phyloP scores from a whole-genome alignment of 2,329 filamentous ascomycete genomes.

The Madurella mycetomatis region DNA sequence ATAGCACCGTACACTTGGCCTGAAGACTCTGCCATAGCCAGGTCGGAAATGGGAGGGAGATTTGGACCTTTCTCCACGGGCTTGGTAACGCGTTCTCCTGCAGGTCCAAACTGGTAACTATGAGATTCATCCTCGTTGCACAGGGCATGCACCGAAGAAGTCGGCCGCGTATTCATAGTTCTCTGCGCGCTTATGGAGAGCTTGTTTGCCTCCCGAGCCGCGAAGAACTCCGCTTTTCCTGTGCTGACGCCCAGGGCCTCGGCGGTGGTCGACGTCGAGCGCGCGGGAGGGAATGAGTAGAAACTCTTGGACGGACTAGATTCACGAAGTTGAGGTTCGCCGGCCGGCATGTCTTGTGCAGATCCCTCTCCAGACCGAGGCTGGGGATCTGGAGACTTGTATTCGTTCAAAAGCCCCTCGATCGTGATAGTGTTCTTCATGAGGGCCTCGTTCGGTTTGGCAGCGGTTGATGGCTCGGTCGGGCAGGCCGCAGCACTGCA shows the following conservation, averaged over 20 bases:
- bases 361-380: not conserved
- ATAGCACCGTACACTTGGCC: not conserved
- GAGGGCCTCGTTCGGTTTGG: not conserved
- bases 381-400: not conserved
- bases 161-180: not conserved
- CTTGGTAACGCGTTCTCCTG: not conserved
- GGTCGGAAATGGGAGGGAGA: not conserved
- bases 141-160: conserved; percentile 12
- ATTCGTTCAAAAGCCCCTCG: conserved; percentile 12
- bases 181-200: not conserved
- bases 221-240: conserved; percentile 27
- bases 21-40: not conserved
- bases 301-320: conserved; percentile 7
- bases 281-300: not conserved
- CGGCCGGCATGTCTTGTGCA: not conserved
- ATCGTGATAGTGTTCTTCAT: conserved; percentile 2
- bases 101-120: not conserved
- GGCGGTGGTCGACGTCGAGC: not conserved
- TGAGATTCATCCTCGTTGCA: conserved; percentile 8
- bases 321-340: not conserved
- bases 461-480: too few relatives aligned
- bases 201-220: conserved; percentile 28
- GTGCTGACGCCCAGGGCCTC: conserved; percentile 21
- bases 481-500: not conserved
- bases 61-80: not conserved